Evolutionary conservation across 768 basidiomycete genomes (phyloP), one percentile per base, ranked within the genome.

Genomic region (Cytidiella melzeri): DNA sequence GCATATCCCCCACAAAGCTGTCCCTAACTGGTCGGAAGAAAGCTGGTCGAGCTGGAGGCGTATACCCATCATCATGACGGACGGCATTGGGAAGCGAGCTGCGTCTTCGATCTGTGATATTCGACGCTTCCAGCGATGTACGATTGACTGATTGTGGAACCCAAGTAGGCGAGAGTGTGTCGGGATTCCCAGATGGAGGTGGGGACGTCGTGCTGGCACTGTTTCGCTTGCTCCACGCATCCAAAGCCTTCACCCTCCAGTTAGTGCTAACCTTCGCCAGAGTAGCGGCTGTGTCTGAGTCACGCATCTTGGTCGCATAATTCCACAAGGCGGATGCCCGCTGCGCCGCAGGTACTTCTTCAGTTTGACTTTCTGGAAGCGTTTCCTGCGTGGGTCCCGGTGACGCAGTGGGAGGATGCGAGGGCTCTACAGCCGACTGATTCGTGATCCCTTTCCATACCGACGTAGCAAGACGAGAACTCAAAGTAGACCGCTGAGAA

Each of bases 361-460:
- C 40, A 13, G 61, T 43, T 3, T 59, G 57, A 7, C 53, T 37
- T 2, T 34, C 39, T 5, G 52, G 45, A 12, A 43, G 12, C 7
- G 38, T 15, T 45, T 38, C 28, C 24, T 41, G 45, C n/a, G 50
- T 39, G 11, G 53, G 50, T 42, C 48, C 23, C 38, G 60, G 52
- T 5, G 67, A 64, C 7, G 63, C 60, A 15, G 58, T 55, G 1
- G 73, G 74, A 30, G 74, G 70, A 1, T 72, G 68, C 15, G 81
- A 75, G 9, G 68, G 67, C n/a, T 84, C 84, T 84, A 84, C 84
- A 2, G 83, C 77, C 50, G 74, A 76, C 61, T 83, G 81, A 57
- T 87, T 88, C 3, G 84, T 86, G 55, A 88, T 80, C 3, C 86
- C 87, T 60, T 76, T 74, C 86, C 85, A 88, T 19, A 87, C 74